Base-by-base conservation (phyloP, 2,329 filamentous ascomycete genomes). In the Myriosclerotinia duriaeana region DNA sequence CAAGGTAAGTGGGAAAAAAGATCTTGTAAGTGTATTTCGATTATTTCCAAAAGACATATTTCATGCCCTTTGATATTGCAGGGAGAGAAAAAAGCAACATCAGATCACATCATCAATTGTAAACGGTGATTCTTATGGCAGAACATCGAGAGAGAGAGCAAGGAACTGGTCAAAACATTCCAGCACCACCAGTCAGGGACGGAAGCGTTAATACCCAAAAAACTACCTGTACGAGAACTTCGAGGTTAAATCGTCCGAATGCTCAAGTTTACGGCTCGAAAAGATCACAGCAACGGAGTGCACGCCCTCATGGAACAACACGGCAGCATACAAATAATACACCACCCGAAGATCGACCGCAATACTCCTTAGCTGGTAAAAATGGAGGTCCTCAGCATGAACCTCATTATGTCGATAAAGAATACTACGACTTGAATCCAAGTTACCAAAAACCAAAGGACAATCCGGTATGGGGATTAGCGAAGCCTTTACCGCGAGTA, bases 401-500 rank as follows among this genome's bases (percentile, higher is more conserved):
- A 53, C 55, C 54, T 40, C 46, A 59, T 44, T 70, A 66, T 53
- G 64, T 70, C 9, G 68, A 70, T 9, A 64, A 64, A 17, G 61
- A 66, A 34, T 71, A 69, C 40, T 68, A 71, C 50, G 56, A 59
- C n/a, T 46, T 66, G 2, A 71, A 70, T 61, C 66, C 69, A 17
- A 62, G 46, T 30, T 71, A 70, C n/a, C 55, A 67, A 46, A 67
- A 67, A 34, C 46, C 54, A 2, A 53, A 69, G 55, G 46, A 67
- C 26, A 26, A 36, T n/a, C 69, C 69, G n/a, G 34, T 71, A 67
- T 71, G 66, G 66, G 68, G 68, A 26, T 56, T 70, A 17, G 69
- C 69, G 40, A 70, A 69, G 22, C 67, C 69, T 40, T 56, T 71
- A 5, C 70, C 66, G 30, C 66, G 68, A 22, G 70, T 71, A 26